These are phyloP conservation scores for Colletotrichum eleusines DNA, from an alignment of 2,329 filamentous ascomycete genomes.

Conservation along the genomic window DNA sequence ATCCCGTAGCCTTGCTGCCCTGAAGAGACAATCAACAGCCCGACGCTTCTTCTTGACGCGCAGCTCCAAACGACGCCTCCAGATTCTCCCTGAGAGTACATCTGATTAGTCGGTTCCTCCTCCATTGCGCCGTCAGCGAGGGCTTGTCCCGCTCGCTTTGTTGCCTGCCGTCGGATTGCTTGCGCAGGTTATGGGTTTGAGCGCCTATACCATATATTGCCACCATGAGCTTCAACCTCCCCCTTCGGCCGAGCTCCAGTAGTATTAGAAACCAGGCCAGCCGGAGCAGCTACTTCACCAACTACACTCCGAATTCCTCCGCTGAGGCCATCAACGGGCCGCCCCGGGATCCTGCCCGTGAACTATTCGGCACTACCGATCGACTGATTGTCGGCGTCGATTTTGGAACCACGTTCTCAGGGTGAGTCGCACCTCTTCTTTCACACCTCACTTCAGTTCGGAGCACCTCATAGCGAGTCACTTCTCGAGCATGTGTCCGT, in stretches of 20 bases:
- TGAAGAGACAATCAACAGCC: conserved; percentile 32
- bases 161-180: conserved; percentile 6
- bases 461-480: not conserved
- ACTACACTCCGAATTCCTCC: conserved; percentile 66
- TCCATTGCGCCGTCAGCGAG: conserved; percentile 19
- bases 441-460: not conserved
- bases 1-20: conserved; percentile 38
- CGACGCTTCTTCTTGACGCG: conserved; percentile 21
- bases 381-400: conserved; percentile 82
- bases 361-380: conserved; percentile 67
- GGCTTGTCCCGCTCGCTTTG: conserved; percentile 36
- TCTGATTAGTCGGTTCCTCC: not conserved
- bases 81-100: not conserved
- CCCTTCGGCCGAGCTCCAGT: conserved; percentile 60
- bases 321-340: conserved; percentile 74
- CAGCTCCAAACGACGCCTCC: conserved; percentile 8
- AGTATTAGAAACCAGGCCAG: conserved; percentile 67
- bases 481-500: not conserved
- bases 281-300: conserved; percentile 68
- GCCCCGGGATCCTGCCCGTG: conserved; percentile 66
- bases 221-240: conserved; percentile 65
- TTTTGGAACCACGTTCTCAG: conserved; percentile 87
- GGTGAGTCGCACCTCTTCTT: conserved; percentile 61
- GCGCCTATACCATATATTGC: conserved; percentile 36
- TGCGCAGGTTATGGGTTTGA: conserved; percentile 38